These are phyloP conservation scores for Mucor ambiguus DNA, from an alignment of 371 early-diverging fungal genomes.

Conservation along the genomic window DNA sequence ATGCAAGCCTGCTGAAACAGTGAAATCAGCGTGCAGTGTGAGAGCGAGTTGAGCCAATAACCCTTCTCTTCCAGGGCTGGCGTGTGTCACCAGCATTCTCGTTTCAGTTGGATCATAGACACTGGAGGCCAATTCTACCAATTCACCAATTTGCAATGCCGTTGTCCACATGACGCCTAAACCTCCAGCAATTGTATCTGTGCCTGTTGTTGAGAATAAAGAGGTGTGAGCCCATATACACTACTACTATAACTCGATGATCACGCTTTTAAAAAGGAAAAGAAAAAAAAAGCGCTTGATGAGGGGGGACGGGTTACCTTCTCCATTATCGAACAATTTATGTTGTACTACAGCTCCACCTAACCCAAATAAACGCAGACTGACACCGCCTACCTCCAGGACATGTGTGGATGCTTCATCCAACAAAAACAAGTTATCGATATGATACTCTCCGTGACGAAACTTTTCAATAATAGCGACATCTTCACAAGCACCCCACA, in stretches of 20 bases:
- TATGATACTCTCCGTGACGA: conserved; percentile 49
- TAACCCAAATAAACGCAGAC: conserved; percentile 64
- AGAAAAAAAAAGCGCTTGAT: no score
- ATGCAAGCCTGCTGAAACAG: conserved; percentile 69
- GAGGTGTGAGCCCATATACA: no score
- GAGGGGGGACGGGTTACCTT: conserved; percentile 43
- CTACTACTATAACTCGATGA: no score
- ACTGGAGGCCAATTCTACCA: conserved; percentile 60
- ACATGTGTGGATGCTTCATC: conserved; percentile 61
- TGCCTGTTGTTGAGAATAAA: no score
- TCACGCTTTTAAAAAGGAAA: no score
- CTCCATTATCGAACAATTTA: conserved; percentile 72
- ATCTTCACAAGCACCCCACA: conserved; percentile 74
- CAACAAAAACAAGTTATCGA: conserved; percentile 58
- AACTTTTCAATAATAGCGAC: conserved; percentile 66
- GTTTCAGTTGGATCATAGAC: conserved; percentile 62
- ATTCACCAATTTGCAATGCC: conserved; percentile 66
- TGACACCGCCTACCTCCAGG: conserved; percentile 64
- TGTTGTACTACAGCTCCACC: conserved; percentile 71
- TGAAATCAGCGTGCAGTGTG: conserved; percentile 64
- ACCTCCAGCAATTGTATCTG: conserved; percentile 70
- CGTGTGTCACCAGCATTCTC: conserved; percentile 62
- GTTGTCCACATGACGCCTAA: conserved; percentile 74
- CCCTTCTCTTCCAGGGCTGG: conserved; percentile 68
- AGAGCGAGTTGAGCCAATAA: conserved; percentile 66